A percentile compares a stretch with the other conserved stretches of the same genome.
These are phyloP conservation scores for Strigomonas culicis DNA, from an alignment of 208 protist genomes.

Conservation along the genomic window DNA sequence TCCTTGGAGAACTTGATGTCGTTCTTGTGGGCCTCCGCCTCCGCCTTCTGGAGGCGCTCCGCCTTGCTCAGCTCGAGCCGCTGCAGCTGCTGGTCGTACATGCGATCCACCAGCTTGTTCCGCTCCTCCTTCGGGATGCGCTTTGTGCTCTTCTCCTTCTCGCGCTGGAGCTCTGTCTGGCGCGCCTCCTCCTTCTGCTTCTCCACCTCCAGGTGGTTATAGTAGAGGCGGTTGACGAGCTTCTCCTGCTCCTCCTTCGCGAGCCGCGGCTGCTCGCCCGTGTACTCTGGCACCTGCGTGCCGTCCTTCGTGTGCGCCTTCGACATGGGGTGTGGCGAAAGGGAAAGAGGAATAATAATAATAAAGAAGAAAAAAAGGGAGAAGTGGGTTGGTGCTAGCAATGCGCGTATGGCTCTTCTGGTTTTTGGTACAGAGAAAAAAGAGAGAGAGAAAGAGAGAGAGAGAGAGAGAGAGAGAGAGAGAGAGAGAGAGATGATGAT, in stretches of 20 bases:
- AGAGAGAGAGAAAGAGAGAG: background rate
- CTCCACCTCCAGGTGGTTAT: conserved; percentile 68
- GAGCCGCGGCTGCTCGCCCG: conserved; percentile 23
- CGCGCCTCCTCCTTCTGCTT: conserved; percentile 61
- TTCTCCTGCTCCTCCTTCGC: conserved; percentile 49
- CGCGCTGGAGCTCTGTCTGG: conserved; percentile 36
- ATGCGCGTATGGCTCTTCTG: background rate
- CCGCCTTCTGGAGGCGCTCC: conserved; percentile 46
- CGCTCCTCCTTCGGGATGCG: conserved; percentile 53
- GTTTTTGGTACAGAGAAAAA: background rate
- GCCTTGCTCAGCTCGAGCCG: conserved; percentile 49
- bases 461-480: background rate
- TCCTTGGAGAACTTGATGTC: conserved; percentile 59
- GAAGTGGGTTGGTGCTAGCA: too few relatives aligned
- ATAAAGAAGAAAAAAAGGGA: too few relatives aligned
- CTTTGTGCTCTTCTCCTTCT: conserved; percentile 23
- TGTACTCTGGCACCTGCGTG: conserved; percentile 21
- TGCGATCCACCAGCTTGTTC: conserved; percentile 52
- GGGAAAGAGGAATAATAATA: background rate
- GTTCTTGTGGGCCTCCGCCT: conserved; percentile 54
- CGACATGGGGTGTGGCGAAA: background rate
- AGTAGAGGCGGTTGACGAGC: conserved; percentile 76
- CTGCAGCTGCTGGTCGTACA: conserved; percentile 83
- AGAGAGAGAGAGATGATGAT: too few relatives aligned
- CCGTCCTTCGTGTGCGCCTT: background rate